Evolutionary conservation across 768 basidiomycete species (phyloP).

Genomic region (Naganishia kalamii): DNA sequence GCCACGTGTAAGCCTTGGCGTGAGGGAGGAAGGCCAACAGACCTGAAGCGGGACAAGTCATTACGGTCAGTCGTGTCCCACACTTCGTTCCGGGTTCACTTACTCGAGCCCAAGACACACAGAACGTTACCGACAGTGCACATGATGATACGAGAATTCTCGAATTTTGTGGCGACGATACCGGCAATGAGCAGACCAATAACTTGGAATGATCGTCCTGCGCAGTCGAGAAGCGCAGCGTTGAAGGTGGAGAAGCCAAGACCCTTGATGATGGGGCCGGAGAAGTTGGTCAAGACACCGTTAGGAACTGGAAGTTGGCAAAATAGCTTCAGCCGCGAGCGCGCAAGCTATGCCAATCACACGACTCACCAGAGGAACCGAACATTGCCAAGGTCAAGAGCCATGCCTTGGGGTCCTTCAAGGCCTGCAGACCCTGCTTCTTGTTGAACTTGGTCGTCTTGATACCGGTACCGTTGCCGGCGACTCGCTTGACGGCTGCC

Average conservation of each 20-base stretch:
- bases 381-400: constrained; percentile 45
- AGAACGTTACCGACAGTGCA: constrained; percentile 42
- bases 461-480: constrained; percentile 42
- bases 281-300: constrained; percentile 47
- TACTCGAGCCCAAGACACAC: constrained; percentile 19
- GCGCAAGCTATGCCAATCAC: background rate
- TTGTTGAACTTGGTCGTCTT: constrained; percentile 43
- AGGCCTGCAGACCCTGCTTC: constrained; percentile 36
- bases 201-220: constrained; percentile 45
- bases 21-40: constrained; percentile 46
- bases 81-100: background rate
- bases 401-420: constrained; percentile 42
- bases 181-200: constrained; percentile 47
- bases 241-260: constrained; percentile 42
- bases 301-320: constrained; percentile 36
- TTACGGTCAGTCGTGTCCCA: background rate
- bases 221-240: constrained; percentile 45
- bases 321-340: constrained; percentile 20
- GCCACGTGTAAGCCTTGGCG: constrained; percentile 34
- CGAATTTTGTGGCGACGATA: constrained; percentile 38
- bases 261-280: constrained; percentile 44
- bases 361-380: constrained; percentile 21
- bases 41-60: constrained; percentile 36
- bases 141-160: constrained; percentile 41
- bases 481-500: constrained; percentile 45